Base-by-base conservation (phyloP, 2,329 filamentous ascomycete species). In the Penicillium sclerotiorum region DNA sequence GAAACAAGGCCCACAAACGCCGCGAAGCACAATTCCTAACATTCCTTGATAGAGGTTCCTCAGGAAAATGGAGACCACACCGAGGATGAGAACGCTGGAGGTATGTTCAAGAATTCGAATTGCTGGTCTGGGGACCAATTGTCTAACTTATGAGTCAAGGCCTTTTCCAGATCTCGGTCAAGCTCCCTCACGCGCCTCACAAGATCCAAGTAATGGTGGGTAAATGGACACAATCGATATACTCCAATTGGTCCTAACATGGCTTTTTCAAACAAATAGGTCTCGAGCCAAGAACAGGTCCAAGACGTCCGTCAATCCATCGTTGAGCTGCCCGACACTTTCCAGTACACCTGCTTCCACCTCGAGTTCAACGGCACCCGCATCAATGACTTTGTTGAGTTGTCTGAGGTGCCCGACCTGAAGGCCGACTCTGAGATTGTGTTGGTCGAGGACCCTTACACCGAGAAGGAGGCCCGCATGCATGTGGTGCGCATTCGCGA, bases 341-440 rank as follows among this genome's bases (percentile, higher is more conserved):
- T 96, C 76, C 91, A 95, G 73, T 96, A 96, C 78, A 95, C 94
- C 45, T 99, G 94, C 80, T 99, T 99, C 78, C 94, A 99, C 75
- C 85, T 99, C 64, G 92, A 97, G 76, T 86, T 92, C 76, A 86
- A 89, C 52, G 90, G 90, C 60, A 79, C 89, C 73, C 88, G 89
- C 58, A 87, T 99, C 80, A 97, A 97, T 72, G 94, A 99, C 73
- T 97, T 94, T 64, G 83, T 95, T 52, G 88, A 95, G 70, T 82
- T 99, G 55, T 91, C 90, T 47, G 93, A 99, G 68, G 88, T 99
- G 47, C 81, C 88, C 40, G 90, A 84, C 49, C 82, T 99, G 47
- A 83, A 84, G 45, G 74, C 87, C 27, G 86, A 91, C 55, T 88
- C 92, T 28, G 88, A 92, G 64, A 81, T 96, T 50, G 82, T 81